Evolutionary conservation across 352 stramenopile species (phyloP), one percentile per base, ranked within the genome.

Genomic region (Phytopythium oedochilum): DNA sequence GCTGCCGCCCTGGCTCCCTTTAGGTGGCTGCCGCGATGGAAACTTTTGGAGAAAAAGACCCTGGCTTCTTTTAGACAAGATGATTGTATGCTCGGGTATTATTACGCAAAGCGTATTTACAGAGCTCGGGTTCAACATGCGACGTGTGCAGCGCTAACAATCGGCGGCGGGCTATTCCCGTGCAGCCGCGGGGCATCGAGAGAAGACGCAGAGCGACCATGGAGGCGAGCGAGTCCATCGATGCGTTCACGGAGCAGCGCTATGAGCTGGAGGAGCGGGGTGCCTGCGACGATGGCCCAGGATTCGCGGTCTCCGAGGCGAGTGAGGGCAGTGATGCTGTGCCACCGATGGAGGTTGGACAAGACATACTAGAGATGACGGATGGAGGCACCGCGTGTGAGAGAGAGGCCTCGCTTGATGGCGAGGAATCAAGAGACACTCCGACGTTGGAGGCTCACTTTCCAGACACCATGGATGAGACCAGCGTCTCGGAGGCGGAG

Each of bases 101-200:
- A n/a, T n/a, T n/a, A n/a, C n/a, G n/a, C n/a, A n/a, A n/a, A n/a
- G n/a, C n/a, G n/a, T n/a, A n/a, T n/a, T n/a, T n/a, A n/a, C n/a
- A n/a, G n/a, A n/a, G n/a, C n/a, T n/a, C 43, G 35, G 11, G 12
- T 51, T 51, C 45, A 51, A 51, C 45, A n/a, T 40, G 46, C 18
- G 46, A 53, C 22, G 46, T 35, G 22, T 26, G 46, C 17, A 26
- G n/a, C 5, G 12, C 14, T 7, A 3, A 2, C 3, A 28, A 26
- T n/a, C 15, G 43, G 40, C 45, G 18, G 18, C 45, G 25, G 18
- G 15, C 38, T 15, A 26, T 25, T 28, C 17, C 34, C 14, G 10
- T 39, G 10, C 2, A 15, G 12, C 14, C 5, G 3, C 15, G 20
- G 3, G 34, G 18, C 38, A n/a, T 25, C n/a, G 11, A 29, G 5